Evolutionary conservation across 2,329 filamentous ascomycete genomes (phyloP).

Genomic region (Colletotrichum sp.): DNA sequence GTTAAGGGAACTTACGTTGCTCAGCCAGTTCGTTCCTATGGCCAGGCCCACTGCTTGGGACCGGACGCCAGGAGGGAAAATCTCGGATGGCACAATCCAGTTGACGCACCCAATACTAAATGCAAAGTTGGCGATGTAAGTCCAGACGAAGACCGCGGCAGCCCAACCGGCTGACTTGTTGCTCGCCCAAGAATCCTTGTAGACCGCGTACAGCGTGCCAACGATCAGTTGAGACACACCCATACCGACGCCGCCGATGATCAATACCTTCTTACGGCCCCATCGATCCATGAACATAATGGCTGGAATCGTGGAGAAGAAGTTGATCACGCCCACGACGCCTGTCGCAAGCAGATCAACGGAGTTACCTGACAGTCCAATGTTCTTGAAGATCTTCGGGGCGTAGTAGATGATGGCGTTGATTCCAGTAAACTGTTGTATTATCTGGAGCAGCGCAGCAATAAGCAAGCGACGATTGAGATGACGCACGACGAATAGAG

Average conservation of each 20-base stretch:
- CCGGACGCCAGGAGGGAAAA: conserved; percentile 43
- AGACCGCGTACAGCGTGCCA: conserved; percentile 55
- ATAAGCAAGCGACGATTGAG: conserved; percentile 47
- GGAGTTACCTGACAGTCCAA: conserved; percentile 47
- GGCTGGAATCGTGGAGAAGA: conserved; percentile 45
- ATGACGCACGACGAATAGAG: conserved; percentile 35
- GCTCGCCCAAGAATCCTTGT: conserved; percentile 46
- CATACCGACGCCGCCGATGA: conserved; percentile 14
- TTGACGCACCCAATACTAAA: conserved; percentile 48
- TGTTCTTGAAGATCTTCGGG: conserved; percentile 47
- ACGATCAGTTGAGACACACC: conserved; percentile 58
- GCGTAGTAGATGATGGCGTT: conserved; percentile 49
- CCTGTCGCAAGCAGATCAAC: conserved; percentile 58
- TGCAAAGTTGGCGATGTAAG: conserved; percentile 52
- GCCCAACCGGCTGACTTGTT: conserved; percentile 61
- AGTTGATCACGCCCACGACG: conserved; percentile 62
- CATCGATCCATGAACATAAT: conserved; percentile 46
- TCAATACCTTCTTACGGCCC: conserved; percentile 48
- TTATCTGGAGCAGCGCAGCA: conserved; percentile 50
- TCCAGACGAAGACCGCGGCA: conserved; percentile 61
- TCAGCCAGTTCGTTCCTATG: conserved; percentile 3
- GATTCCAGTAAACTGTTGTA: conserved; percentile 55
- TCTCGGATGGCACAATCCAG: conserved; percentile 62
- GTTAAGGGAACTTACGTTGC: conserved; percentile 39
- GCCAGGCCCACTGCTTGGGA: conserved; percentile 2